Percentiles rank a stretch among this genome's conserved stretches.
These are phyloP conservation scores for Phytophthora gonapodyides DNA, from an alignment of 352 stramenopile genomes.

Conservation along the genomic window DNA sequence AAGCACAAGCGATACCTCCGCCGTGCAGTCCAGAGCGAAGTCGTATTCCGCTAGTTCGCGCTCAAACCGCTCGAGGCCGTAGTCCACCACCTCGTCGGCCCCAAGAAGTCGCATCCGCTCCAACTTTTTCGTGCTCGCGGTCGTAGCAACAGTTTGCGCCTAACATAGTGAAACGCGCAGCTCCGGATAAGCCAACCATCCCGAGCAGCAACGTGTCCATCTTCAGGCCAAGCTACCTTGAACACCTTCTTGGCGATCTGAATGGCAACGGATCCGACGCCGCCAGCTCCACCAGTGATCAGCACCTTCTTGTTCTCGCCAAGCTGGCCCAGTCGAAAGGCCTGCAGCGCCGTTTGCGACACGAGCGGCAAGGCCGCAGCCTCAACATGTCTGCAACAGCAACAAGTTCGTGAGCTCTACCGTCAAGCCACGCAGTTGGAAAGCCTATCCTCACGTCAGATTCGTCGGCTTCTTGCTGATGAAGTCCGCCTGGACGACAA, in stretches of 20 bases:
- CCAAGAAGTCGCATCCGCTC: constrained; percentile 69
- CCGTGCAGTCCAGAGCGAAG: constrained; percentile 78
- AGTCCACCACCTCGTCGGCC: constrained; percentile 75
- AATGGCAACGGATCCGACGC: constrained; percentile 71
- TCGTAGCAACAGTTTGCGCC: constrained; percentile 72
- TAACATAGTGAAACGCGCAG: constrained; percentile 14
- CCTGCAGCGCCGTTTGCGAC: constrained; percentile 52
- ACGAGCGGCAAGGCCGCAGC: constrained; percentile 69
- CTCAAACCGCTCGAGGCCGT: constrained; percentile 68
- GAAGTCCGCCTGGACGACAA: constrained; percentile 56
- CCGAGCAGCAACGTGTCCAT: neutral
- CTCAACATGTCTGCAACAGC: constrained; percentile 53
- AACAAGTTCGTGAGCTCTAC: neutral
- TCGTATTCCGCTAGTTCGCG: constrained; percentile 72
- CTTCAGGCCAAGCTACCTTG: constrained; percentile 42
- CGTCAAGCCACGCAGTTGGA: constrained; percentile 1
- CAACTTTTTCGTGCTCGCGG: constrained; percentile 65
- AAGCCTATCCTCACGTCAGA: constrained; percentile 44
- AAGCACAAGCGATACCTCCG: constrained; percentile 46
- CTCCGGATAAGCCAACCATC: neutral
- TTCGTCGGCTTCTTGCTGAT: constrained; percentile 72
- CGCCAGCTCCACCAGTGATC: constrained; percentile 71
- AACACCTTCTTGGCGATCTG: constrained; percentile 80
- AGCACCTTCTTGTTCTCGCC: constrained; percentile 72
- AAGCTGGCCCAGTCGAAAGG: constrained; percentile 56